Conservation (phyloP, 129 eudicot genomes). For the Apium graveolens region DNA sequence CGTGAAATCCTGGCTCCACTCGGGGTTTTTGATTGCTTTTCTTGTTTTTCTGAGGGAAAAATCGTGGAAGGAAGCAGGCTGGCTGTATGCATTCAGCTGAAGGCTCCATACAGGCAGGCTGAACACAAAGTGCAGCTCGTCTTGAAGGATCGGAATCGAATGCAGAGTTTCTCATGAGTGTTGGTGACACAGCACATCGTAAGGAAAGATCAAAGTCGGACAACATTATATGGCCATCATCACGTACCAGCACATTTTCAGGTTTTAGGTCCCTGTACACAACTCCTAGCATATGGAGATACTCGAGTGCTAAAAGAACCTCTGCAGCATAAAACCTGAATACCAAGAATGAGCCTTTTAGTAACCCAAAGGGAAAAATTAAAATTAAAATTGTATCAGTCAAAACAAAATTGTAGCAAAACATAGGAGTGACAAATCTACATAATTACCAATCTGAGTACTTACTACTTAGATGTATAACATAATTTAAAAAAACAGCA, state of each 20-base stretch:
- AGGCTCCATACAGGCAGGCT: constrained; percentile 76
- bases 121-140: constrained; percentile 62
- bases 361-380: neutral
- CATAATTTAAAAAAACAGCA: neutral
- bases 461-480: neutral
- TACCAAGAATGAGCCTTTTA: neutral
- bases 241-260: constrained; percentile 85
- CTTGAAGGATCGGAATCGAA: constrained; percentile 45
- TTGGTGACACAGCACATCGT: constrained; percentile 82
- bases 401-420: neutral
- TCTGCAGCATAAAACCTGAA: constrained; percentile 95
- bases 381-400: neutral
- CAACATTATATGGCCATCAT: constrained; percentile 94
- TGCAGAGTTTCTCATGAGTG: constrained; percentile 48
- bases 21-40: constrained; percentile 40
- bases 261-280: constrained; percentile 92
- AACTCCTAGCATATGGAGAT: constrained; percentile 96
- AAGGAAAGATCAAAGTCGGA: constrained; percentile 92
- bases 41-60: constrained; percentile 59
- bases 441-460: neutral
- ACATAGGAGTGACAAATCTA: neutral
- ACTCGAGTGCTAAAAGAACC: constrained; percentile 82
- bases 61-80: constrained; percentile 63
- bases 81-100: constrained; percentile 70
- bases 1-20: constrained; percentile 22